These are phyloP conservation scores for Stephanodiscus triporus DNA, from an alignment of 108 stramenopile genomes.

Conservation along the genomic window DNA sequence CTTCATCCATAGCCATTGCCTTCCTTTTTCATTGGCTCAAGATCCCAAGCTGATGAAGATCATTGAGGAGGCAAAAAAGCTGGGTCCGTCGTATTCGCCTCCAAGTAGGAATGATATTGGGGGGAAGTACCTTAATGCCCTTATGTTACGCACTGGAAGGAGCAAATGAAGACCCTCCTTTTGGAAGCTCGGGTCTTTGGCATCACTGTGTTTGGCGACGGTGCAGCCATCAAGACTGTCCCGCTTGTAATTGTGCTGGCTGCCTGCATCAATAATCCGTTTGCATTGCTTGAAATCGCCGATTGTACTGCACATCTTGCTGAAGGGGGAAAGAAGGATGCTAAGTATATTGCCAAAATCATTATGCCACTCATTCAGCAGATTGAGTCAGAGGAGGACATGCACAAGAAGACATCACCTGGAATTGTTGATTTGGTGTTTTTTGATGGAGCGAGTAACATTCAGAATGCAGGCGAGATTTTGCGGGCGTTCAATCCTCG, in stretches of 20 bases:
- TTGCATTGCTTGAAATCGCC: background rate
- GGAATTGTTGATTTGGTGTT: slow-evolving; percentile 15
- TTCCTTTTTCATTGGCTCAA: background rate
- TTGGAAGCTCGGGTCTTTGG: too few species aligned
- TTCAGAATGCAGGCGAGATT: slow-evolving; percentile 19
- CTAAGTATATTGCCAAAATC: slow-evolving; percentile 1
- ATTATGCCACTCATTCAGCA: slow-evolving; percentile 2
- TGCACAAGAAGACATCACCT: background rate
- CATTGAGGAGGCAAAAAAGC: too few species aligned
- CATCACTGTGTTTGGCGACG: background rate
- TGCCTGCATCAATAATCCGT: slow-evolving; percentile 3
- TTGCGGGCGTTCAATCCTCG: slow-evolving; percentile 9
- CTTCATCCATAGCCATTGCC: slow-evolving; percentile 1
- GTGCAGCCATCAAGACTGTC: slow-evolving; percentile 4
- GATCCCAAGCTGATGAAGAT: too few species aligned
- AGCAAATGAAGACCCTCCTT: slow-evolving; percentile 4
- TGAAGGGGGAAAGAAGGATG: slow-evolving; percentile 15
- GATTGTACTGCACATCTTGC: slow-evolving; percentile 7
- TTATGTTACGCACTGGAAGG: background rate
- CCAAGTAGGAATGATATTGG: background rate
- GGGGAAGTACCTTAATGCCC: background rate
- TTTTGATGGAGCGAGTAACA: slow-evolving; percentile 26
- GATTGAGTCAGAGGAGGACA: background rate
- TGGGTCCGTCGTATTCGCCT: too few species aligned
- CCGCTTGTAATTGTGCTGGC: background rate